A percentile compares a stretch with the other conserved stretches of the same genome.
Evolutionary conservation across 2,329 filamentous ascomycete species (phyloP).

Genomic region (Paracamarosporium sp.): DNA sequence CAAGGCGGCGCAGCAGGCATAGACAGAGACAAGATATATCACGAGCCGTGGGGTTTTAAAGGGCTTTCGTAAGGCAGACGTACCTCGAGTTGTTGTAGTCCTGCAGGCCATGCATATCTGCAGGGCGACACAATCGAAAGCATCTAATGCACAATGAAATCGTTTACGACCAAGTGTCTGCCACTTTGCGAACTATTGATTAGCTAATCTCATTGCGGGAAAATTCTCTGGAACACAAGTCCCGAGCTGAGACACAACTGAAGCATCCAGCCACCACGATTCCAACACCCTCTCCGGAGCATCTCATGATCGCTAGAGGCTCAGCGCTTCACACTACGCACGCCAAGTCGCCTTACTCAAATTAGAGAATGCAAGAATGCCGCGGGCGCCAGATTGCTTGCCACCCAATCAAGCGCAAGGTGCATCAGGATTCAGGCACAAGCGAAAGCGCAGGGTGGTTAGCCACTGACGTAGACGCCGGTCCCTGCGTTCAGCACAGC

Average conservation of each 20-base stretch:
- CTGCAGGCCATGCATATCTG: background rate
- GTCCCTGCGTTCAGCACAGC: conserved; percentile 22
- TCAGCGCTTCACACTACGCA: background rate
- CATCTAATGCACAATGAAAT: background rate
- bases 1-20: conserved; percentile 6
- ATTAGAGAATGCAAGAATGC: background rate
- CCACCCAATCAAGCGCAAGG: background rate
- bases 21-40: background rate
- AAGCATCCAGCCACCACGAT: conserved; percentile 15
- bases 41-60: background rate
- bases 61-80: background rate
- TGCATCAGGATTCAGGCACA: conserved; percentile 4
- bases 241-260: conserved; percentile 29
- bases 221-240: background rate
- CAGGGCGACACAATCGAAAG: background rate
- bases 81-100: no score
- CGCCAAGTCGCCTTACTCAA: background rate
- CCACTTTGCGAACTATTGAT: no score
- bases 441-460: background rate
- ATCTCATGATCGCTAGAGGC: background rate
- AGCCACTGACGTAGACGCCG: conserved; percentile 34
- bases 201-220: background rate
- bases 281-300: background rate
- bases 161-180: no score
- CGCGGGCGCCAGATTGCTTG: background rate